Percentiles rank a stretch among this genome's conserved stretches.
phyloP scores from a whole-genome alignment of 2,329 filamentous ascomycete species.

The Pseudogymnoascus sp. region DNA sequence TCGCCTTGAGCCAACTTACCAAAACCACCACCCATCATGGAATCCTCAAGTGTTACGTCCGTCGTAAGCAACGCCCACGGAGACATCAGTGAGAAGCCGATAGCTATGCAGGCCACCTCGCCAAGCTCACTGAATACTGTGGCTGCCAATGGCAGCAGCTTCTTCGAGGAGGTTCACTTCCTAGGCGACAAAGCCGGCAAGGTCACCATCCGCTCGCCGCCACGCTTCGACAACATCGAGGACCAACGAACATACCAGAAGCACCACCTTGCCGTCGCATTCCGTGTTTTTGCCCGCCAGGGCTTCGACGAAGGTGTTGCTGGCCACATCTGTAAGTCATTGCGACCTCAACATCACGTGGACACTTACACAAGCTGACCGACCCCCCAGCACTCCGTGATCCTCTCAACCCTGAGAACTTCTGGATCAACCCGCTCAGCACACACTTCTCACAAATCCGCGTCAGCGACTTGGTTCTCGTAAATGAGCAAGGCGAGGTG shows the following conservation, averaged over 20 bases:
- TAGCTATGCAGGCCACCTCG: background rate
- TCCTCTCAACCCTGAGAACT: conserved; percentile 32
- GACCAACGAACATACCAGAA: conserved; percentile 24
- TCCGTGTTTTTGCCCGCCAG: conserved; percentile 36
- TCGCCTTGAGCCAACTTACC: background rate
- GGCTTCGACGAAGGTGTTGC: conserved; percentile 36
- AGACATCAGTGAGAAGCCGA: background rate
- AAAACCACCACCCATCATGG: background rate
- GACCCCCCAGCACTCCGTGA: conserved; percentile 24
- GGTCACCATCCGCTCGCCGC: conserved; percentile 11
- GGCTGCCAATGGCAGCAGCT: conserved; percentile 4
- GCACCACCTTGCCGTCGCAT: conserved; percentile 37
- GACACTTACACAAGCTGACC: background rate
- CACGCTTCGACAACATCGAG: conserved; percentile 21
- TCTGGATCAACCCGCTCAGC: conserved; percentile 56
- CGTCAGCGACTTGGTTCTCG: conserved; percentile 56
- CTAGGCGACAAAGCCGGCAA: conserved; percentile 15
- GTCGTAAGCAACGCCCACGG: background rate
- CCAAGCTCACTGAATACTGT: background rate
- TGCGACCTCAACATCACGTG: background rate
- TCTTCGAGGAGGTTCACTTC: conserved; percentile 15
- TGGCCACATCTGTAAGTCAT: conserved; percentile 34
- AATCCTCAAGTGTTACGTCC: background rate
- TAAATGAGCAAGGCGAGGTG: conserved; percentile 52
- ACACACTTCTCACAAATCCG: conserved; percentile 55